Evolutionary conservation across 2,329 filamentous ascomycete species (phyloP), one percentile per base, ranked within the genome.

Genomic region (Botryotinia calthae): DNA sequence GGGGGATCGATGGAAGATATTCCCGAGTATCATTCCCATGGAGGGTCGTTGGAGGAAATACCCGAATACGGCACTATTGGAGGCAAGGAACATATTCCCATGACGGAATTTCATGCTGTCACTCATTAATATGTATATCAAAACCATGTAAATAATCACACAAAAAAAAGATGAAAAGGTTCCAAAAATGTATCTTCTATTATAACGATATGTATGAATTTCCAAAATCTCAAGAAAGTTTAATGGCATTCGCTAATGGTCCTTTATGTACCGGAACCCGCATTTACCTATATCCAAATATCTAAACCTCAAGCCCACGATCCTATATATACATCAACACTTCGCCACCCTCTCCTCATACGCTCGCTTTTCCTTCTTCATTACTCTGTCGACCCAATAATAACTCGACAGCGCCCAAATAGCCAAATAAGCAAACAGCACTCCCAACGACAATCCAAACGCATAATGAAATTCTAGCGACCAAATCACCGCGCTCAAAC

Each of bases 401-500:
- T 74, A 75, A 37, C 66, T 71, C 25, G 63, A 65, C 58, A 59
- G n/a, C 10, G 75, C 76, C 76, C 76, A 77, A 8, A 75, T 63
- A n/a, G 73, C 42, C 51, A 77, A 72, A 61, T 77, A 77, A 2
- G 72, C 37, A 73, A 77, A 77, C 20, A 77, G 44, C 20, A 76
- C 67, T 2, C 75, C 76, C 22, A 77, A 59, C 12, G 72, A 73
- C 25, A 70, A 56, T 5, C 74, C 76, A 73, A 77, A 77, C 2
- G 76, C 76, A 70, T 77, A 76, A 42, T 77, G 76, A 64, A 77
- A 77, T 51, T 74, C 71, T 48, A 77, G 28, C 16, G 70, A 74
- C 76, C 76, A 77, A n/a, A 77, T 76, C 1, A 77, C 73, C 18
- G 76, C 76, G 7, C 74, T 75, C 37, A 77, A 44, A 63, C 74